Evolutionary conservation across 1,139 yeast genomes (phyloP), one percentile per base, ranked within the genome.

Genomic region (Taiozyma sp.): DNA sequence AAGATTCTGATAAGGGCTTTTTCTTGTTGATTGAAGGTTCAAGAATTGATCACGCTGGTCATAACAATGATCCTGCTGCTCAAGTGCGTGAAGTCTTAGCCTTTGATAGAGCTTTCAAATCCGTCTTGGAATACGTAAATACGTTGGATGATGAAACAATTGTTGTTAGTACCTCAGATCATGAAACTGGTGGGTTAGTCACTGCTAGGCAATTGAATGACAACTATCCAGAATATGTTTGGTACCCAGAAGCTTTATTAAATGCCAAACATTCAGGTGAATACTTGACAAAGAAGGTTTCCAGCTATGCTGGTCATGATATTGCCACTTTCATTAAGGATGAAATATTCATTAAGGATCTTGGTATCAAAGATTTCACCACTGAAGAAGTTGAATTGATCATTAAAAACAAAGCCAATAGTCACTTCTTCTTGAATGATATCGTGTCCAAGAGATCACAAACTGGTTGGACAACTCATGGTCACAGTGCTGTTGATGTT

Each of bases 1-100:
- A 75, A 55, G 76, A 86, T 55, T 75, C 84, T 2, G 91, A 87
- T 21, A 69, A 85, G 57, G 96, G 96, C 0, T 88, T 89, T 66
- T 88, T 89, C 69, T 65, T 89, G 48, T 65, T 89, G 65, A 79
- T 89, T 53, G 97, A 89, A 71, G 96, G 96, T 9, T 85, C 95
- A 14, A 76, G 96, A 66, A 88, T 89, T 60, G 97, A 89, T 67
- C 96, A 89, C 66, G 95, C 96, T 4, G 96, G 96, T 41, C 97
- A 89, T 66, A 80, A 78, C 57, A 89, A 89, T 62, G 96, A 89
- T 64, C 90, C 96, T 13, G 88, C 89, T 13, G 93, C 95, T 11
- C 96, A 88, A 68, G 90, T 83, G 10, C 74, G 85, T 56, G 95
- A 86, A 64, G 87, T 85, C 3, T 67, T 85, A 54, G 90, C 88